phyloP scores from a whole-genome alignment of 305 asterid genomes.

The Fraxinus angustifolia region DNA sequence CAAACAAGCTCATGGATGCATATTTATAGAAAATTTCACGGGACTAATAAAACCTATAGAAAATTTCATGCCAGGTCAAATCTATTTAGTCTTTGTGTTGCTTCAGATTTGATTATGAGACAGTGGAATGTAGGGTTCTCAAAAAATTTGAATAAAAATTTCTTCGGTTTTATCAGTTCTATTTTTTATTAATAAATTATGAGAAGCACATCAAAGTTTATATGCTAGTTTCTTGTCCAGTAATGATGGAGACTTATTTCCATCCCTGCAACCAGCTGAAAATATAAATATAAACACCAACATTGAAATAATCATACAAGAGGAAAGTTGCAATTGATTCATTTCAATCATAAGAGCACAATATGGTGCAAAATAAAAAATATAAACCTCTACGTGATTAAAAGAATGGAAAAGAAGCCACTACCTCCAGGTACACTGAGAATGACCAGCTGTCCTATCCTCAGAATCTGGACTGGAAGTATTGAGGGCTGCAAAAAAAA shows the following conservation, averaged over 20 bases:
- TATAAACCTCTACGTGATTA: slow-evolving; percentile 12
- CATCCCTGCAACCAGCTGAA: neutral
- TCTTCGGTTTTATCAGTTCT: neutral
- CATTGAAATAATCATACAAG: neutral
- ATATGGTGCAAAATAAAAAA: neutral
- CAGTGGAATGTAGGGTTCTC: slow-evolving; percentile 8
- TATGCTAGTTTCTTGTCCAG: neutral
- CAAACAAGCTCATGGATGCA: neutral
- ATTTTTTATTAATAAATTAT: neutral
- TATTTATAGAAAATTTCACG: neutral
- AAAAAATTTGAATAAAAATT: neutral
- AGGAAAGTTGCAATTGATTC: slow-evolving; percentile 8
- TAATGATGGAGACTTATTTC: neutral
- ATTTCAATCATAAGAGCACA: neutral
- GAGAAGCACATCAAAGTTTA: neutral
- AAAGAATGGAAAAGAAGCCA: slow-evolving; percentile 13
- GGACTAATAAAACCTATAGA: neutral
- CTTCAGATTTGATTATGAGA: neutral
- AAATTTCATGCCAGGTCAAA: neutral
- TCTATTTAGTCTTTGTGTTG: neutral
- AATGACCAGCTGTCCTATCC: slow-evolving; percentile 90
- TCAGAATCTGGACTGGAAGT: slow-evolving; percentile 89
- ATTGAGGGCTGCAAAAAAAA: slow-evolving; percentile 68
- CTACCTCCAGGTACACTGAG: slow-evolving; percentile 97
- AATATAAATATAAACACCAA: neutral